Evolutionary conservation across 345 rosid genomes (phyloP).

Genomic region (Hypericum androsaemum): DNA sequence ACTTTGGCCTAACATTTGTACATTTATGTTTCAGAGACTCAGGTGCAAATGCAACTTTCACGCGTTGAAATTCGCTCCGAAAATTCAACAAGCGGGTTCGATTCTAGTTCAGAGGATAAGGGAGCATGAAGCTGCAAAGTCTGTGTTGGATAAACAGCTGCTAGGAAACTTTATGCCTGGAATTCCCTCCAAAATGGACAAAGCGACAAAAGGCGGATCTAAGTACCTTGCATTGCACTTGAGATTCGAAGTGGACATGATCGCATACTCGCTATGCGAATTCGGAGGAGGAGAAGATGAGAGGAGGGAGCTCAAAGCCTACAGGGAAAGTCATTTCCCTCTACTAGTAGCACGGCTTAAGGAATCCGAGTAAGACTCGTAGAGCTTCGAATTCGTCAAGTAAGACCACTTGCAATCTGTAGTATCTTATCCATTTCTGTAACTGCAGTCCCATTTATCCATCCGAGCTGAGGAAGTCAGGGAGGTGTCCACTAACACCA

Average conservation of each 20-base stretch:
- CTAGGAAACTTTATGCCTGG: constrained; percentile 42
- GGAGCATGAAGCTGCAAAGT: constrained; percentile 27
- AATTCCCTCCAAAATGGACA: constrained; percentile 17
- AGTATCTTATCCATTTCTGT: neutral
- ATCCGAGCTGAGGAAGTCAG: constrained; percentile 51
- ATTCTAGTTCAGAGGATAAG: constrained; percentile 63
- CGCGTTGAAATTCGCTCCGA: constrained; percentile 61
- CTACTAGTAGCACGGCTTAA: constrained; percentile 57
- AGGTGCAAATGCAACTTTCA: constrained; percentile 96
- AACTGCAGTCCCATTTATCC: constrained; percentile 42
- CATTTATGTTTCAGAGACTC: constrained; percentile 38
- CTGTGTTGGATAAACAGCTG: constrained; percentile 50
- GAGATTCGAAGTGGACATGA: constrained; percentile 94
- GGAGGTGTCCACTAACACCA: constrained; percentile 93
- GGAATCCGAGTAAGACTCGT: constrained; percentile 36
- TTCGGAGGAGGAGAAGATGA: constrained; percentile 78
- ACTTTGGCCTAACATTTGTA: constrained; percentile 3
- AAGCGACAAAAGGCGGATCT: constrained; percentile 21
- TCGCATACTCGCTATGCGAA: constrained; percentile 82
- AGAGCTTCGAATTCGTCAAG: neutral
- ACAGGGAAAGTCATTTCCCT: constrained; percentile 78
- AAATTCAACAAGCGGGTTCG: constrained; percentile 62
- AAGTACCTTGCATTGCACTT: constrained; percentile 79
- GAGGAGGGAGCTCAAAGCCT: constrained; percentile 62
- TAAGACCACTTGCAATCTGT: neutral